These are phyloP conservation scores for Tetrapisispora namnaoensis DNA, from an alignment of 805 yeast genomes.

Conservation along the genomic window DNA sequence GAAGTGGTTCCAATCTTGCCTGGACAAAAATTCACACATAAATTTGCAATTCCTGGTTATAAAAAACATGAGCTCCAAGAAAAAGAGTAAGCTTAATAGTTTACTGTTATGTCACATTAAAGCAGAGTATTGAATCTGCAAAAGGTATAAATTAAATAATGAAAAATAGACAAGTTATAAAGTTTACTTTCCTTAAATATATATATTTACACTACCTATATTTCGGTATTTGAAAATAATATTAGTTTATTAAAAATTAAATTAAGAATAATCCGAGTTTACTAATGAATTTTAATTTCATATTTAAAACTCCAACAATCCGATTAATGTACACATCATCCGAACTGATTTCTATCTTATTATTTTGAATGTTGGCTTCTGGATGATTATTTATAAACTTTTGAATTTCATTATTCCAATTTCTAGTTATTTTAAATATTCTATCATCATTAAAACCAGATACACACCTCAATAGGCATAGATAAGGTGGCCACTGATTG, in stretches of 20 bases:
- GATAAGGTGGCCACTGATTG: constrained; percentile 22
- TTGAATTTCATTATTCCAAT: constrained; percentile 14
- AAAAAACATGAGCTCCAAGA: constrained; percentile 36
- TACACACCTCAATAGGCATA: constrained; percentile 11
- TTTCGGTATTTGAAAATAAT: neutral
- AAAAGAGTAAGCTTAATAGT: constrained; percentile 2
- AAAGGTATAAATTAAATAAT: neutral
- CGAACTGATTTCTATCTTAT: neutral
- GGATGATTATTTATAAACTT: constrained; percentile 9
- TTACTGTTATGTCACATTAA: neutral
- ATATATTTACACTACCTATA: neutral
- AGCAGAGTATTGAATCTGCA: neutral
- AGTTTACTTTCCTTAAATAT: neutral
- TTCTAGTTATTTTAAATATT: neutral
- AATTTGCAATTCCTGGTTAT: constrained; percentile 60
- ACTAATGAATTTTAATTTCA: neutral
- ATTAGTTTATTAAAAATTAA: neutral
- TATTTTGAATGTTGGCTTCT: too few species aligned
- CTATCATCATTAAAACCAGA: neutral
- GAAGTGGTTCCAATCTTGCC: constrained; percentile 73
- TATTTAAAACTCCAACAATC: neutral
- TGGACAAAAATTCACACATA: constrained; percentile 59
- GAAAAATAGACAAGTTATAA: neutral
- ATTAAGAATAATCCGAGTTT: neutral
- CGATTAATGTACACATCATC: neutral